Evolutionary conservation across 441 rosid species (phyloP), one percentile per base, ranked within the genome.

Genomic region (Syzygium syzygioides): DNA sequence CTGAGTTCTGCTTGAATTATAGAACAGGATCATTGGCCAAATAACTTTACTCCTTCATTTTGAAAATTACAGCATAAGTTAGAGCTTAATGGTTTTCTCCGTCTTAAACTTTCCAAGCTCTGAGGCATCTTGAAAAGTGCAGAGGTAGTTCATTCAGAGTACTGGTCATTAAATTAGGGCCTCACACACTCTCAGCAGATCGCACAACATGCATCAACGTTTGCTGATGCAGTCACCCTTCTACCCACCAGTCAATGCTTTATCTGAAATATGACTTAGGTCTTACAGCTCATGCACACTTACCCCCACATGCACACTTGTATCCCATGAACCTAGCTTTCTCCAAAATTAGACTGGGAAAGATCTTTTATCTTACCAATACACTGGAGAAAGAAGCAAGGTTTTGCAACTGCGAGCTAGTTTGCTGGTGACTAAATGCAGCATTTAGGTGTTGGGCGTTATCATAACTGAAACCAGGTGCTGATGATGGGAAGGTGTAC

Each of bases 321-420:
- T 28, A 66, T 25, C 34, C 85, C 79, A 34, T 28, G 86, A 60
- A 55, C 80, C 45, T 52, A 85, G 50, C 85, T 86, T 62, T 85
- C 79, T 60, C 87, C 52, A 30, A 79, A 60, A 90, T 86, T 60
- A 48, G 50, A 79, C 85, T n/a, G 34, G 11, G 28, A 64, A 45
- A 26, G 80, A 54, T 76, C 85, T 55, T 45, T 86, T 68, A 84
- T 89, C 53, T 90, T 95, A 98, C 99, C 99, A 95, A 95, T 89
- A 95, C 96, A 92, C 91, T 95, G 76, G 99, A 92, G 91, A 98
- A 95, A 60, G 94, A 93, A 88, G 94, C 91, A 88, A 94, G 95
- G 92, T 95, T 96, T 92, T 94, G 98, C 93, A 94, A 89, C 91
- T 96, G 99, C 62, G 96, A 90, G 93, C 94, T 95, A 90, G 95